Evolutionary conservation across 768 basidiomycete genomes (phyloP), one percentile per base, ranked within the genome.

Genomic region (Boletus sp.): DNA sequence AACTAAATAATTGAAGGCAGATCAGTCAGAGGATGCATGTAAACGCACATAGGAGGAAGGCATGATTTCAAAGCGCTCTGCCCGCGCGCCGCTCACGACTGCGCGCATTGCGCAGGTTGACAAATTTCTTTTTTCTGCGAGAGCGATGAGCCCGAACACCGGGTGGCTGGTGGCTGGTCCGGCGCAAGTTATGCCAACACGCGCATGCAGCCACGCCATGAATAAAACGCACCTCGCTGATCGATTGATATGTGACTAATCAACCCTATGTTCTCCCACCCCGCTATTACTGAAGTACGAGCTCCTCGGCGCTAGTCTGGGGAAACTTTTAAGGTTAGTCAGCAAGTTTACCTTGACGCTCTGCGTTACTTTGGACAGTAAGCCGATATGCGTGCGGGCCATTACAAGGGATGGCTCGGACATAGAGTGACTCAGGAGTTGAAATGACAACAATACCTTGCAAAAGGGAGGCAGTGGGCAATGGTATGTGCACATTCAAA

Each of bases 81-180:
- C 32, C 65, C 61, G 73, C 75, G 52, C 74, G 69, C 34, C 69
- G 67, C 48, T 73, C 74, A 56, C 71, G 65, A 63, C 80, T 76
- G 58, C 81, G 77, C 47, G 82, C 77, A 48, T 77, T 67, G 47
- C 82, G 74, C 47, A 79, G 64, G 61, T 81, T 83, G 49, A 90
- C 88, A 63, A 91, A 87, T 68, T 88, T 68, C 88, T 85, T 37
- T 77, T 80, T 2, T 91, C 75, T 21, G 13, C 13, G 2, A 90
- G 77, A 90, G 75, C 88, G 90, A 92, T 17, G 89, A 87, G 64
- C 90, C 90, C 39, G 84, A 84, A 60, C 81, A 83, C 83, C 44
- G 9, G 3, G 29, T 10, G 41, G 27, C 29, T 10, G 34, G 29
- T 10, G 41, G 27, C 29, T 10, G 34, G 19, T 39, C 54, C 25